Conservation (phyloP, 768 basidiomycete species). For the Mycena metata region DNA sequence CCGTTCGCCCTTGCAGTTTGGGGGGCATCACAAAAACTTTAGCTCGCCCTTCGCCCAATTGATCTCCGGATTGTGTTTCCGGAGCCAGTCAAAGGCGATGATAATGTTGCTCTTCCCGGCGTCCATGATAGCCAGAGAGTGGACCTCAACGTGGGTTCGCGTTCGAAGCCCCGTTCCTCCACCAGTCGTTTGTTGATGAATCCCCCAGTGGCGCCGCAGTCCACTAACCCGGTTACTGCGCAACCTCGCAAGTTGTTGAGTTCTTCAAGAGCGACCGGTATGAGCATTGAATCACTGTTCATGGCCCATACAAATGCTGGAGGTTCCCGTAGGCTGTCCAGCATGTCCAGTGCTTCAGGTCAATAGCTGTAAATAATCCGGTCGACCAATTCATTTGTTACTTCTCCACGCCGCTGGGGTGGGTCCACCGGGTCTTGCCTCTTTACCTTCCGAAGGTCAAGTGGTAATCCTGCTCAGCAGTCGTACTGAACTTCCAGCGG, state of each 20-base stretch:
- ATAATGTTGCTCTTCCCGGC: too few relatives aligned
- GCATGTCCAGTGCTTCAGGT: not conserved
- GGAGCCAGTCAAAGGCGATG: too few relatives aligned
- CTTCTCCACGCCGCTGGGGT: not conserved
- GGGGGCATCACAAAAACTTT: too few relatives aligned
- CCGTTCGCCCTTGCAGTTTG: too few relatives aligned
- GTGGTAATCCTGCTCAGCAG: not conserved
- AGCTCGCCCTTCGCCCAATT: too few relatives aligned
- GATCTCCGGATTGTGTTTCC: too few relatives aligned
- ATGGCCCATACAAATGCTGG: not conserved
- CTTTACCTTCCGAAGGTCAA: not conserved
- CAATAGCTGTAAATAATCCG: not conserved
- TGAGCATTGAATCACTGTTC: slow-evolving; percentile 34
- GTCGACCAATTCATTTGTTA: not conserved
- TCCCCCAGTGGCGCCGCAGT: too few relatives aligned
- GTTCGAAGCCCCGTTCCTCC: slow-evolving; percentile 16
- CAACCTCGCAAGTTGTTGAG: too few relatives aligned
- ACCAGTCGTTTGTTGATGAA: too few relatives aligned
- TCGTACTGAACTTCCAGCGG: not conserved
- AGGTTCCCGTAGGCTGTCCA: too few relatives aligned
- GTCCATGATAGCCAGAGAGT: slow-evolving; percentile 8
- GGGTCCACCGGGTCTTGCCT: not conserved
- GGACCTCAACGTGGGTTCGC: slow-evolving; percentile 16
- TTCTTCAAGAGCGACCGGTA: too few relatives aligned
- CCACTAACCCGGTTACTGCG: too few relatives aligned